Conservation (phyloP, 2,329 filamentous ascomycete genomes). For the Colletotrichum cuscutae region DNA sequence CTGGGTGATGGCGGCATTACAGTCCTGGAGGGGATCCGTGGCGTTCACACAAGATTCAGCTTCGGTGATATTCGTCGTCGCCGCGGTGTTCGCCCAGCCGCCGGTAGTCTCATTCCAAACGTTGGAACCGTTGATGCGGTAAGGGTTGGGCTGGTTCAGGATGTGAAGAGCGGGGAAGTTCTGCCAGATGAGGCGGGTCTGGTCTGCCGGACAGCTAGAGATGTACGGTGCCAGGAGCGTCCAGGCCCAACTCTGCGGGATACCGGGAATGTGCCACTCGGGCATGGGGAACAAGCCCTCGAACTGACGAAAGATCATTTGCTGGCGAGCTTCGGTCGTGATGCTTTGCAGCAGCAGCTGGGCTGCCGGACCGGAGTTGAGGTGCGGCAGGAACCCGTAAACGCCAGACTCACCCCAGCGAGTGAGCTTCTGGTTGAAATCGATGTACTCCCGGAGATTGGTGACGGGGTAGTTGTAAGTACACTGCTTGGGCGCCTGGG, state of each 20-base stretch:
- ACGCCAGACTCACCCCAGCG: slow-evolving; percentile 83
- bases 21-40: slow-evolving; percentile 64
- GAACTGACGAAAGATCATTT: slow-evolving; percentile 87
- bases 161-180: slow-evolving; percentile 81
- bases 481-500: slow-evolving; percentile 76
- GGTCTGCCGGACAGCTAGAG: slow-evolving; percentile 76
- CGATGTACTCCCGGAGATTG: slow-evolving; percentile 80
- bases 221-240: slow-evolving; percentile 85
- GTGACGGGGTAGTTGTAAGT: slow-evolving; percentile 84
- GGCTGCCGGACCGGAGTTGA: slow-evolving; percentile 79
- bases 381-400: slow-evolving; percentile 82
- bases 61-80: slow-evolving; percentile 53
- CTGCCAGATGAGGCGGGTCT: slow-evolving; percentile 83
- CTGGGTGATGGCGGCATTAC: slow-evolving; percentile 71
- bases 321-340: slow-evolving; percentile 82
- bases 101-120: slow-evolving; percentile 73
- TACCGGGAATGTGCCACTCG: slow-evolving; percentile 82
- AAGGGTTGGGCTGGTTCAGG: slow-evolving; percentile 81
- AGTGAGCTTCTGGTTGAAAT: slow-evolving; percentile 89
- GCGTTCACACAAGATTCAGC: slow-evolving; percentile 68
- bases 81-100: slow-evolving; percentile 65
- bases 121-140: slow-evolving; percentile 71
- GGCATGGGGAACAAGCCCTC: slow-evolving; percentile 83
- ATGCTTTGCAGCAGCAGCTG: slow-evolving; percentile 81
- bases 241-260: slow-evolving; percentile 89